Evolutionary conservation across 1,284 basidiomycete species (phyloP).

Genomic region (Leccinum subspadiceum): DNA sequence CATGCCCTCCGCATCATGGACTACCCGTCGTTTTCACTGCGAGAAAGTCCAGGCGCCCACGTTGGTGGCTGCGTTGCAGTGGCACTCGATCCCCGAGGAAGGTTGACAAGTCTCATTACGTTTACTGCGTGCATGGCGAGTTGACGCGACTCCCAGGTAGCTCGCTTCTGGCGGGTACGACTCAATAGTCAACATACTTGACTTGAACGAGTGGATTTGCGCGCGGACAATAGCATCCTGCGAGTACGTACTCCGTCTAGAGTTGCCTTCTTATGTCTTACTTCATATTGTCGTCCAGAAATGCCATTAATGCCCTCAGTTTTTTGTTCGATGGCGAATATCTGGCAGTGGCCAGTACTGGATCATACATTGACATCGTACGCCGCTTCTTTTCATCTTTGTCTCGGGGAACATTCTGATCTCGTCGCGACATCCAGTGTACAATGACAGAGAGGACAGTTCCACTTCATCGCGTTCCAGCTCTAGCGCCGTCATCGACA

Average conservation of each 20-base stretch:
- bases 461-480: slow-evolving; percentile 66
- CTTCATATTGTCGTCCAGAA: slow-evolving; percentile 37
- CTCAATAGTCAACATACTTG: slow-evolving; percentile 78
- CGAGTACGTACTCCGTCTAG: slow-evolving; percentile 54
- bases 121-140: not conserved
- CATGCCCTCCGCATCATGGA: slow-evolving; percentile 64
- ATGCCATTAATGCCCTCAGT: slow-evolving; percentile 70
- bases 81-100: slow-evolving; percentile 72
- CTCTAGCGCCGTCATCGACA: slow-evolving; percentile 61
- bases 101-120: slow-evolving; percentile 33
- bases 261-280: not conserved
- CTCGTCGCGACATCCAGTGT: slow-evolving; percentile 43
- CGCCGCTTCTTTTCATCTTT: slow-evolving; percentile 15
- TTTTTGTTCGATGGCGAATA: slow-evolving; percentile 82
- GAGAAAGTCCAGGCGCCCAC: slow-evolving; percentile 65
- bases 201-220: slow-evolving; percentile 74
- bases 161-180: slow-evolving; percentile 76
- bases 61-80: slow-evolving; percentile 73
- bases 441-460: slow-evolving; percentile 65
- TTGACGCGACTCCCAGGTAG: slow-evolving; percentile 44
- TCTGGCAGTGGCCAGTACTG: slow-evolving; percentile 67
- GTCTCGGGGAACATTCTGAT: not conserved
- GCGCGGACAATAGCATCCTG: slow-evolving; percentile 69
- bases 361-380: slow-evolving; percentile 76
- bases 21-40: slow-evolving; percentile 56